A percentile compares a stretch with the other conserved stretches of the same genome.
phyloP scores from a whole-genome alignment of 371 early-diverging fungal genomes.

The Syncephalastrum contaminatum region DNA sequence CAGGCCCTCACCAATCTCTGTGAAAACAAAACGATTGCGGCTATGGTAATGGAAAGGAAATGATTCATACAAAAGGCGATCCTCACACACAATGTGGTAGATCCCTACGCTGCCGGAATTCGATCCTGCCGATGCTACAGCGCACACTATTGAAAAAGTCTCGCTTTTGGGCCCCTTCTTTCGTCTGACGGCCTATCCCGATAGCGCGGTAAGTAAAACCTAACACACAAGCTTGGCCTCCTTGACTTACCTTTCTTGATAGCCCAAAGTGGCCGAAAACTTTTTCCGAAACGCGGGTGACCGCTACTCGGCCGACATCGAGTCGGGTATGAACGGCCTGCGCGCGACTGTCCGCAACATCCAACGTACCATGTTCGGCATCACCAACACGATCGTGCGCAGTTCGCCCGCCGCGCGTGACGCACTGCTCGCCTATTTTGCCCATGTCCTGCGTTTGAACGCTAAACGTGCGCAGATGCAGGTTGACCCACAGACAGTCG shows the following conservation, averaged over 20 bases:
- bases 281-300: constrained; percentile 63
- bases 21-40: constrained; percentile 55
- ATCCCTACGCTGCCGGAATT: constrained; percentile 58
- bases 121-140: constrained; percentile 55
- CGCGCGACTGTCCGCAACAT: constrained; percentile 66
- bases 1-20: constrained; percentile 48
- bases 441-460: constrained; percentile 65
- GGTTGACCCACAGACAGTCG: constrained; percentile 73
- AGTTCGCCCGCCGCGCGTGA: constrained; percentile 60
- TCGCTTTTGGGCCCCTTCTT: constrained; percentile 80
- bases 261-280: constrained; percentile 62
- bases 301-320: constrained; percentile 51
- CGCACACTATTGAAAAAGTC: constrained; percentile 61
- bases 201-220: constrained; percentile 43
- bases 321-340: constrained; percentile 64
- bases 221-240: not conserved
- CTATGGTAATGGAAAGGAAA: constrained; percentile 38
- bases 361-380: constrained; percentile 60
- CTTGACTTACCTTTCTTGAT: constrained; percentile 19
- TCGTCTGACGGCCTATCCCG: constrained; percentile 58
- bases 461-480: constrained; percentile 83
- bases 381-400: constrained; percentile 75
- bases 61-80: too few relatives aligned
- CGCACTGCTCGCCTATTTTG: constrained; percentile 62
- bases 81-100: constrained; percentile 14